Evolutionary conservation across 768 basidiomycete species (phyloP), one percentile per base, ranked within the genome.

Genomic region (Gloeophyllum trabeum): DNA sequence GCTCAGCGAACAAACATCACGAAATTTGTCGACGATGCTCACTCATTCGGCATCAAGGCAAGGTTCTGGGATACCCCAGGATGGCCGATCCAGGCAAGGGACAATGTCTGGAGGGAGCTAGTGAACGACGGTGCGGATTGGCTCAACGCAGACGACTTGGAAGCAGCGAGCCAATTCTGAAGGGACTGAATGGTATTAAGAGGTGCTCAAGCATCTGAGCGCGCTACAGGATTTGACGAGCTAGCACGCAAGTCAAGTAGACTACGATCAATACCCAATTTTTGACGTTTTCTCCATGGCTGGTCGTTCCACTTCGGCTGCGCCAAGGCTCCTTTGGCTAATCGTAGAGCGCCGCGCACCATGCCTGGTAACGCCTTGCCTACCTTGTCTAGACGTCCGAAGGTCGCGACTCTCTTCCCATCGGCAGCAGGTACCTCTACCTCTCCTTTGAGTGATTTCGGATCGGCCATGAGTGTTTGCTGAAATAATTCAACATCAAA

Each of bases 401-500:
- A 10, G 28, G 28, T 16, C 10, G 28, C 28, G 10, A 16, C 28
- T 10, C 16, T 16, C 28, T 16, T 32, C 28, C 16, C 28, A 32
- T 10, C 28, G n/a, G n/a, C n/a, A n/a, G n/a, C n/a, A n/a, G n/a
- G n/a, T n/a, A n/a, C n/a, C n/a, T n/a, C n/a, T n/a, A n/a, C n/a
- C n/a, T n/a, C n/a, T n/a, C 66, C 52, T 54, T 65, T 66, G 46
- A 67, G 61, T 6, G 67, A 71, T 41, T 81, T 51, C 0, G 84
- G 82, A 39, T 71, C 70, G 1, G 84, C 85, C 36, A 88, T 54
- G 24, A 87, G 57, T 25, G 73, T 71, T 47, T 84, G 81, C 85
- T 87, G 48, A 3, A 47, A 38, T 14, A 37, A 2, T 53, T 35
- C 24, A 18, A 37, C 43, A 42, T 21, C 34, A 45, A 45, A 43